Evolutionary conservation across 1,284 basidiomycete species (phyloP).

Genomic region (Ustilago tritici): DNA sequence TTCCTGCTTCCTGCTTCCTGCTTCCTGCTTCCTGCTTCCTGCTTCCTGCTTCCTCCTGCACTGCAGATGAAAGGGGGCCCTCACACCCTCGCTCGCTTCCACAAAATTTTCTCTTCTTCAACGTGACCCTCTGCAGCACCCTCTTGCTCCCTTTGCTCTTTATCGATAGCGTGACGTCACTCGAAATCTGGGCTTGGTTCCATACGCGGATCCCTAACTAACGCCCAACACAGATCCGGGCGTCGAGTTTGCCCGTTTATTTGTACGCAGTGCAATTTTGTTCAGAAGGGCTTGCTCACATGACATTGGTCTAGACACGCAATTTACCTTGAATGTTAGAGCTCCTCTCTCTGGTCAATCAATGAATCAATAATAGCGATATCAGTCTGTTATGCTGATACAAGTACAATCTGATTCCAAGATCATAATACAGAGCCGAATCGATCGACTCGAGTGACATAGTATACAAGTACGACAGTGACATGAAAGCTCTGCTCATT

Average conservation of each 20-base stretch:
- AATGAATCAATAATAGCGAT: neutral
- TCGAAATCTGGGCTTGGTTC: conserved; percentile 1
- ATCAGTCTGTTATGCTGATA: conserved; percentile 11
- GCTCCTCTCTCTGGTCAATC: neutral
- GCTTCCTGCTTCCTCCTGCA: conserved; percentile 4
- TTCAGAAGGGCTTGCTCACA: neutral
- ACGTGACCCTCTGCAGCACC: conserved; percentile 1
- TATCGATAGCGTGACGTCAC: conserved; percentile 52
- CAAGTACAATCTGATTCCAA: conserved; percentile 28
- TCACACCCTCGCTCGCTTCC: conserved; percentile 2
- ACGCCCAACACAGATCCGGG: neutral
- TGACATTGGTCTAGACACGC: neutral
- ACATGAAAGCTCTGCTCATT: neutral
- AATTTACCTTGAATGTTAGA: neutral
- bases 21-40: neutral
- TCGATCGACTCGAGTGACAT: neutral
- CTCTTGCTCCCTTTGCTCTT: neutral
- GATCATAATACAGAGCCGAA: conserved; percentile 16
- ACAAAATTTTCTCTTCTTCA: neutral
- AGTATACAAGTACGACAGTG: neutral
- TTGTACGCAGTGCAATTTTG: neutral
- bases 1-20: neutral
- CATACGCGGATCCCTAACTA: conserved; percentile 7
- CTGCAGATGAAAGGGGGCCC: conserved; percentile 38
- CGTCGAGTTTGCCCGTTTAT: neutral